Percentiles rank a stretch among this genome's conserved stretches.
phyloP scores from a whole-genome alignment of 176 grass and related monocot genomes.

The Aegilops speltoides region DNA sequence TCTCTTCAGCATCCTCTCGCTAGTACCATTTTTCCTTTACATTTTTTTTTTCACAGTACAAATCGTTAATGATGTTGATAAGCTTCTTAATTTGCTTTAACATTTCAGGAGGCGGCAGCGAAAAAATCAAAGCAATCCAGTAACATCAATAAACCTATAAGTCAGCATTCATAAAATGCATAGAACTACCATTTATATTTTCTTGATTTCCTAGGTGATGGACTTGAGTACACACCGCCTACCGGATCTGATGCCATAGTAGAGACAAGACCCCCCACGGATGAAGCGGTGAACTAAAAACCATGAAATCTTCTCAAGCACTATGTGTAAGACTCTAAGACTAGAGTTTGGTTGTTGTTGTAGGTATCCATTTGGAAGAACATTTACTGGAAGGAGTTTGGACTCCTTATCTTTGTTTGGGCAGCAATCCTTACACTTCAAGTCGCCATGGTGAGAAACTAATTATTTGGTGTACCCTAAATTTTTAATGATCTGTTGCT shows the following conservation, averaged over 20 bases:
- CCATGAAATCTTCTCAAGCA: neutral
- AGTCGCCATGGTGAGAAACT: conserved; percentile 54
- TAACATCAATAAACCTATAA: conserved; percentile 27
- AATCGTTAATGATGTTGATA: neutral
- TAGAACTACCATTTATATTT: neutral
- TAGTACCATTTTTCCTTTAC: neutral
- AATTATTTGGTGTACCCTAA: neutral
- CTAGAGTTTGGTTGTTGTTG: neutral
- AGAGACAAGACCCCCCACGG: neutral
- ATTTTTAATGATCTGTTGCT: neutral
- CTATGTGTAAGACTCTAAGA: neutral
- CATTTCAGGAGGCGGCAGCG: conserved; percentile 34
- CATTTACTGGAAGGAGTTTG: conserved; percentile 76
- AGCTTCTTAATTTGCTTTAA: neutral
- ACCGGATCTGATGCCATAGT: neutral
- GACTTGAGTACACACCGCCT: conserved; percentile 40
- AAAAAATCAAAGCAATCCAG: conserved; percentile 24
- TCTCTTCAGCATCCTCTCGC: neutral
- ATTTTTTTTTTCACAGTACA: neutral
- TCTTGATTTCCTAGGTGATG: conserved; percentile 30
- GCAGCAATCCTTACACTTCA: conserved; percentile 69
- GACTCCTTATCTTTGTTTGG: conserved; percentile 73
- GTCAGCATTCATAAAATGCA: neutral
- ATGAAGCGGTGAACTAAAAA: conserved; percentile 19
- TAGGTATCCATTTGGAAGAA: conserved; percentile 68